Evolutionary conservation across 1,284 basidiomycete genomes (phyloP).

Genomic region (Coriolopsis trogii): DNA sequence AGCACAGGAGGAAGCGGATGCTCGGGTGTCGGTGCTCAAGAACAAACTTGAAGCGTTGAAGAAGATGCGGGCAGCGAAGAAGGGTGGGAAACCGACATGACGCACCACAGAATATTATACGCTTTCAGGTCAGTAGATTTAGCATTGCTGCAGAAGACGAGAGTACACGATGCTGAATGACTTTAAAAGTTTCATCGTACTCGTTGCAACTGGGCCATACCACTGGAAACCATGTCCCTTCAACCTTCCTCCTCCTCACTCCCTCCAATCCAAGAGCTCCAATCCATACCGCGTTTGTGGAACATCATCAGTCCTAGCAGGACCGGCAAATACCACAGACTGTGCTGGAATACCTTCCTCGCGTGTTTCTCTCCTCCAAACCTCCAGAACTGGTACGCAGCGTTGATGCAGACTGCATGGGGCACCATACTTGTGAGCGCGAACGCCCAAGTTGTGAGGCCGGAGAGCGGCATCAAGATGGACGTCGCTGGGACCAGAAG

Average conservation of each 20-base stretch:
- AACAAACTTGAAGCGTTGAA: constrained; percentile 63
- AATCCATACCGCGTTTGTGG: constrained; percentile 84
- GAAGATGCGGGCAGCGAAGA: constrained; percentile 51
- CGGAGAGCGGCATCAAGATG: constrained; percentile 82
- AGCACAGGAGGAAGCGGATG: constrained; percentile 83
- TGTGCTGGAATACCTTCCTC: constrained; percentile 78
- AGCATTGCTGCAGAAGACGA: too few relatives aligned
- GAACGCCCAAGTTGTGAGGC: constrained; percentile 88
- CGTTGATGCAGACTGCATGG: constrained; percentile 72
- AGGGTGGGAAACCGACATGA: constrained; percentile 32
- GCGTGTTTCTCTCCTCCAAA: constrained; percentile 81
- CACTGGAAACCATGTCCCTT: too few relatives aligned
- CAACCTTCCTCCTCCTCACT: constrained; percentile 18
- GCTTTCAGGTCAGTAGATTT: too few relatives aligned
- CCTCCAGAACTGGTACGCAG: constrained; percentile 80
- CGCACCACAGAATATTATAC: too few relatives aligned
- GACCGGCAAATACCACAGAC: constrained; percentile 91
- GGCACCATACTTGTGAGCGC: constrained; percentile 79
- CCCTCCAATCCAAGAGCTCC: constrained; percentile 56
- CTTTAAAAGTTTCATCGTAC: too few relatives aligned
- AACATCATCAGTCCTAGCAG: constrained; percentile 93
- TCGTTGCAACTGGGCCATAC: too few relatives aligned
- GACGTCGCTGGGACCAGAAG: constrained; percentile 84
- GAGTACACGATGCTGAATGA: too few relatives aligned
- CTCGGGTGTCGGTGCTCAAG: constrained; percentile 68